Evolutionary conservation across 495 filamentous ascomycete species (phyloP), one percentile per base, ranked within the genome.

Genomic region (Penicillium cataractarum): DNA sequence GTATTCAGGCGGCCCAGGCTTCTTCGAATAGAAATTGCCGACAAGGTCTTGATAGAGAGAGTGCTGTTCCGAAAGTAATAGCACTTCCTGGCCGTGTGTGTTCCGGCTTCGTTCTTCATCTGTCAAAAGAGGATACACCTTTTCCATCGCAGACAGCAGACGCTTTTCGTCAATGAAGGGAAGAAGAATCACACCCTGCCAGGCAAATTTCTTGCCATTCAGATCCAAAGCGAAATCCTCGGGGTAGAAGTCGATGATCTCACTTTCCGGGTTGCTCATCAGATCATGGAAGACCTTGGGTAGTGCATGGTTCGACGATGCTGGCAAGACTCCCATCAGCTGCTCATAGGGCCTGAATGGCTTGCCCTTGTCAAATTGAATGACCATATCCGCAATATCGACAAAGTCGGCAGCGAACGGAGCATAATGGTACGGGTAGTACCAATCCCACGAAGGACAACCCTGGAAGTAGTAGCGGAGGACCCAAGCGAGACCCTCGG

Each of bases 401-500:
- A 88, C 87, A 72, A 99, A 99, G 75, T 99, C 95, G 48, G 92
- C 90, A 1, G 96, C 95, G 76, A 97, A 98, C 12, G 95, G 95
- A 5, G 95, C 96, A 70, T 99, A 99, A 73, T 99, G 95, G 71
- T 98, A 94, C 1, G 95, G 95, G 69, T 97, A 99, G 71, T 93
- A 99, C 95, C 95, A 99, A 54, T 89, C 94, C 95, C 96, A 98
- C 2, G 92, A 96, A 12, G 96, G 92, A 68, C 95, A 98, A 19
- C 96, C 95, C 75, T 99, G 95, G 73, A 97, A 96, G 74, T 99
- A 99, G 71, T 99, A 99, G 19, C 89, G 81, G 26, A 99, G 79
- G n/a, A 98, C 95, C 95, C 96, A 99, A 35, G 90, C 90, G n/a
- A 98, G 84, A 50, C 95, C 95, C 79, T 97, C 91, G n/a, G 93